Base-by-base conservation (phyloP, 2,329 filamentous ascomycete species). In the Orbilia ellipsospora region DNA sequence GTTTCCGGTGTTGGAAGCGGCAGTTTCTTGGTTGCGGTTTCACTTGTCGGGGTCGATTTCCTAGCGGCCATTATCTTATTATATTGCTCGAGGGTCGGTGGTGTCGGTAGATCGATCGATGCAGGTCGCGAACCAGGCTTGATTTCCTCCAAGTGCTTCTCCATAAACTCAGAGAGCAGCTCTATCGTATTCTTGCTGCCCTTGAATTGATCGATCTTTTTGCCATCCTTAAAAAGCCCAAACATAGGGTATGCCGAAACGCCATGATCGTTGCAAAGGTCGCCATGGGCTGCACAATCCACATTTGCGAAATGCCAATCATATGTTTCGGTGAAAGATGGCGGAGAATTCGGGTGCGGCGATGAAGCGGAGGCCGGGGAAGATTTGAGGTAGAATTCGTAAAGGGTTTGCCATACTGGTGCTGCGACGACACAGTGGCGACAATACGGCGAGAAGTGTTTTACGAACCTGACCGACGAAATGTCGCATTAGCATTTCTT, bases 311-410 rank as follows among this genome's bases (percentile, higher is more conserved):
- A 97, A 79, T 92, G 89, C 82, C 97, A 94, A 83, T 94, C 89
- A 83, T 98, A 98, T 82, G 89, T 95, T 65, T 90, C 86, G 36
- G 90, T 89, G 80, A 97, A 97, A 28, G 83, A 83, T 48, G 78
- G 77, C 31, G 77, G 73, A 3, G 87, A 87, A 80, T 90, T 90
- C 50, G 88, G 81, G 77, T 84, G 87, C 78, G 82, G 84, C 79
- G 83, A 85, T 79, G 81, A 83, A 20, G 86, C 82, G 75, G 85
- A 83, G 59, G 90, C 84, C 15, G 91, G 90, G 80, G 93, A 90
- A 44, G 92, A 95, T 44, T 94, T 97, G 84, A 92, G 85, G 84
- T 97, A 99, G 83, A 90, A 97, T 84, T 99, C 95, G 85, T 98
- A 97, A 13, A 94, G 83, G 4, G 94, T 97, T 83, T 98, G 93